Evolutionary conservation across 345 rosid genomes (phyloP).

Genomic region (Syzygium aqueum): DNA sequence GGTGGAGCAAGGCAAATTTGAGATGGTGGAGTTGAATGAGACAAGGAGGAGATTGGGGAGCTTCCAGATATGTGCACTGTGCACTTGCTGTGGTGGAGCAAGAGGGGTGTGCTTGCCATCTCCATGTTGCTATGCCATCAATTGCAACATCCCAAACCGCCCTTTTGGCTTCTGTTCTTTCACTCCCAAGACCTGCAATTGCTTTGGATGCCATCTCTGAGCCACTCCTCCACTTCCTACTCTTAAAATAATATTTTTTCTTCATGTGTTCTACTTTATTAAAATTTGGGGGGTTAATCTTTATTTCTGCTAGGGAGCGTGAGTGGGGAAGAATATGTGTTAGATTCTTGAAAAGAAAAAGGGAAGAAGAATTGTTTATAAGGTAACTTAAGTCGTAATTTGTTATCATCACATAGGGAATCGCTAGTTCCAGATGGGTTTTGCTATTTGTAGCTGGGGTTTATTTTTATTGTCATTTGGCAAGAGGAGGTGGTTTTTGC

Average conservation of each 20-base stretch:
- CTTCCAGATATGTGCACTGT: constrained; percentile 83
- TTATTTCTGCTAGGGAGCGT: not conserved
- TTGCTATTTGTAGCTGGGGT: constrained; percentile 11
- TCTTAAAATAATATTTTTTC: not conserved
- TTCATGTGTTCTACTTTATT: not conserved
- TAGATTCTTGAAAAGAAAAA: not conserved
- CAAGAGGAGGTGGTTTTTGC: constrained; percentile 7
- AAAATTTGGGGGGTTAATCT: not conserved
- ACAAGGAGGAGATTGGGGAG: constrained; percentile 76
- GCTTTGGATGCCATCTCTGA: constrained; percentile 84
- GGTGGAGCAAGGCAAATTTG: constrained; percentile 29
- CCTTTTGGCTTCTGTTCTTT: constrained; percentile 97
- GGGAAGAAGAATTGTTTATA: constrained; percentile 49
- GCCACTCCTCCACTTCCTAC: not conserved
- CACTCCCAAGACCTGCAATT: constrained; percentile 94
- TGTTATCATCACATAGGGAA: constrained; percentile 2
- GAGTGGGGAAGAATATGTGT: constrained; percentile 28
- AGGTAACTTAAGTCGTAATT: not conserved
- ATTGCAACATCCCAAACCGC: constrained; percentile 93
- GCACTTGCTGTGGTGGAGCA: constrained; percentile 95
- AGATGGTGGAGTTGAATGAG: constrained; percentile 61
- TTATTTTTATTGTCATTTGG: constrained; percentile 1
- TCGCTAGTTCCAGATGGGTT: constrained; percentile 24
- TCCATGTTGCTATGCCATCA: constrained; percentile 95
- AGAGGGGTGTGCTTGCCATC: constrained; percentile 73